Evolutionary conservation across 2,329 filamentous ascomycete genomes (phyloP).

Genomic region (Pyricularia sp.): DNA sequence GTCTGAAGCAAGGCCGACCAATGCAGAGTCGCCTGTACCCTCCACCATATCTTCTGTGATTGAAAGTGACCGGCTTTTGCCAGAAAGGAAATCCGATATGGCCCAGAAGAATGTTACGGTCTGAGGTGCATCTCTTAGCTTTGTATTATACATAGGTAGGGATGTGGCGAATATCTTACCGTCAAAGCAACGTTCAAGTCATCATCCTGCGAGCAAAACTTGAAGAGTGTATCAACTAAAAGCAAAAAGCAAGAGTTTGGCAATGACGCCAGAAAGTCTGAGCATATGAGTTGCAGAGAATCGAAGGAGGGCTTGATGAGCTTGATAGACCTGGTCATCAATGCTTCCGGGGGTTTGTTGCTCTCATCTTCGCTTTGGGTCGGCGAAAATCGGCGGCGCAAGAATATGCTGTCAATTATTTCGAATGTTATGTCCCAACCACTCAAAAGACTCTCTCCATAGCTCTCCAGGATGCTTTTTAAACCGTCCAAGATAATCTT

Average conservation of each 20-base stretch:
- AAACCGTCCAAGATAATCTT: slow-evolving; percentile 70
- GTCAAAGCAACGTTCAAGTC: slow-evolving; percentile 95
- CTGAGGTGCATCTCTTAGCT: slow-evolving; percentile 23
- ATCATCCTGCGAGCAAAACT: slow-evolving; percentile 81
- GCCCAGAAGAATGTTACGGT: slow-evolving; percentile 96
- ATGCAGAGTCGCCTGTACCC: slow-evolving; percentile 43
- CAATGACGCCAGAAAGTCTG: slow-evolving; percentile 75
- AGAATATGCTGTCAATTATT: slow-evolving; percentile 75
- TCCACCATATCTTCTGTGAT: slow-evolving; percentile 48
- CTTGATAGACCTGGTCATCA: slow-evolving; percentile 55
- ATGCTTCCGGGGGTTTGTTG: slow-evolving; percentile 10
- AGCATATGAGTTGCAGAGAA: slow-evolving; percentile 85
- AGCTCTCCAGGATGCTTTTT: slow-evolving; percentile 76
- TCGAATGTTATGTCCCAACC: slow-evolving; percentile 84
- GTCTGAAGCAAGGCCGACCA: slow-evolving; percentile 49
- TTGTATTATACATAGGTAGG: background rate
- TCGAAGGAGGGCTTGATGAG: slow-evolving; percentile 81
- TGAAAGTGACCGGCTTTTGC: slow-evolving; percentile 46
- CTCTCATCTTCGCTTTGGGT: slow-evolving; percentile 21
- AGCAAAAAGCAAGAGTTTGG: slow-evolving; percentile 64
- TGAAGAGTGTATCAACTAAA: slow-evolving; percentile 78
- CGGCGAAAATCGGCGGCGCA: slow-evolving; percentile 19
- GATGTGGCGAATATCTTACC: slow-evolving; percentile 33
- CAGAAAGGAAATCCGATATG: slow-evolving; percentile 75
- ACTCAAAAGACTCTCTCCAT: slow-evolving; percentile 70